Evolutionary conservation across 1,284 basidiomycete genomes (phyloP).

Genomic region (Boletellus deceptivus): DNA sequence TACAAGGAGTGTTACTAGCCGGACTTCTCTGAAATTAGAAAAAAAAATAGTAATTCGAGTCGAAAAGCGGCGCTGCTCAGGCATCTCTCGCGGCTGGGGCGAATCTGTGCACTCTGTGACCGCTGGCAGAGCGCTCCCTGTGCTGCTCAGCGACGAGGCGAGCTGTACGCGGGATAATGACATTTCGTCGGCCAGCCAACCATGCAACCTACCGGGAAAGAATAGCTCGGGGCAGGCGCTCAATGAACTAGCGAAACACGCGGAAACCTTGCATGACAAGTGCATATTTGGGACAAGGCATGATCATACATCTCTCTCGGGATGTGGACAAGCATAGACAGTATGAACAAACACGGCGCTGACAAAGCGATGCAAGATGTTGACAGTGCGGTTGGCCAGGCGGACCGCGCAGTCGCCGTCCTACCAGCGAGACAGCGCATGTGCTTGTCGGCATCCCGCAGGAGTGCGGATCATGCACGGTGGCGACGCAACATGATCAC

Average conservation of each 20-base stretch:
- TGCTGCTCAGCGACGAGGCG: not conserved
- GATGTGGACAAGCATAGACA: no score
- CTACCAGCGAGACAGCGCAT: no score
- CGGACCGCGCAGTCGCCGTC: slow-evolving; percentile 1
- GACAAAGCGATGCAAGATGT: not conserved
- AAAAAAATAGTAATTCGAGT: slow-evolving; percentile 34
- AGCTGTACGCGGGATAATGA: not conserved
- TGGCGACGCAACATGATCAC: not conserved
- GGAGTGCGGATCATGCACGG: slow-evolving; percentile 21
- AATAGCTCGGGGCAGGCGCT: not conserved
- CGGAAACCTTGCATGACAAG: not conserved
- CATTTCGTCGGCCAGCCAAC: not conserved
- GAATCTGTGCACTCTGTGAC: not conserved
- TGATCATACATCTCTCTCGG: no score
- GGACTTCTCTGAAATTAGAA: slow-evolving; percentile 31
- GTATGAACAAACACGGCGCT: slow-evolving; percentile 2
- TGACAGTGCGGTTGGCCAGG: not conserved
- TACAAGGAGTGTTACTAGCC: slow-evolving; percentile 32
- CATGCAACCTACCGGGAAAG: not conserved
- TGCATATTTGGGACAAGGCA: not conserved
- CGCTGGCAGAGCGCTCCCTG: not conserved
- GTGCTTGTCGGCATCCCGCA: slow-evolving; percentile 22
- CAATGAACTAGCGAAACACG: not conserved
- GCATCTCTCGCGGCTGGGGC: slow-evolving; percentile 10
- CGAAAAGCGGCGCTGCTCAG: slow-evolving; percentile 16